Base-by-base conservation (phyloP, 2,329 filamentous ascomycete species). In the Paraphoma chrysanthemicola region DNA sequence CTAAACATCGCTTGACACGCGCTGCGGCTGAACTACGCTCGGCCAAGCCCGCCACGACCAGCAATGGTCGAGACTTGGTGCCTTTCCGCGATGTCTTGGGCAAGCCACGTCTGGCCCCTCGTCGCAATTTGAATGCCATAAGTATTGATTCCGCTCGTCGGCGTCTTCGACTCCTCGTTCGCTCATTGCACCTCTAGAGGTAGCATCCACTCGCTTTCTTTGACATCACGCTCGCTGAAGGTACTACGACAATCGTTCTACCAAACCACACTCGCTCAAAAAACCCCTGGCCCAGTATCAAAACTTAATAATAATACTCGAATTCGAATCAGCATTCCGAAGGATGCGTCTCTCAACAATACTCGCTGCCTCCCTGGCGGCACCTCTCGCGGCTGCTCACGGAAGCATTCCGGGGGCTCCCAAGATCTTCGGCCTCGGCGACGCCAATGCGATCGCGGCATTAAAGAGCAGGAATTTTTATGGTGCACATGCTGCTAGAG, bases 341-440 rank as follows among this genome's bases (percentile, higher is more conserved):
- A 36, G 64, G 51, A 77, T 77, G 74, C 72, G 68, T 48, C 69
- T 75, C 63, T 63, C 68, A 23, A 65, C 66, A 29, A 39, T 73
- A n/a, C 56, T 70, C 30, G 63, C 69, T 39, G 69, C 63, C 44
- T 66, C 69, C 16, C 51, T 70, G 48, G 65, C 67, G 45, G 71
- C 62, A 9, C 69, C 72, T 7, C 57, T 74, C 12, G 73, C 71
- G 23, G 70, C 67, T 28, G 73, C 74, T 48, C 74, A 77, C 55
- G 44, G 56, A 17, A 66, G 64, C 31, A 55, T 68, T 41, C 68
- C 64, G 16, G 64, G 67, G 45, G 57, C 63, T 6, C 74, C 73
- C 6, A 77, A 71, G 57, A 66, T 77, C 48, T 69, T 73, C 47
- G 74, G 73, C 28, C 50, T 73, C 12, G 53, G 33, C 33, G 14